Percentiles rank a stretch among this genome's conserved stretches.
These are phyloP conservation scores for Diaporthe sp. DNA, from an alignment of 2,329 filamentous ascomycete species.

Conservation along the genomic window DNA sequence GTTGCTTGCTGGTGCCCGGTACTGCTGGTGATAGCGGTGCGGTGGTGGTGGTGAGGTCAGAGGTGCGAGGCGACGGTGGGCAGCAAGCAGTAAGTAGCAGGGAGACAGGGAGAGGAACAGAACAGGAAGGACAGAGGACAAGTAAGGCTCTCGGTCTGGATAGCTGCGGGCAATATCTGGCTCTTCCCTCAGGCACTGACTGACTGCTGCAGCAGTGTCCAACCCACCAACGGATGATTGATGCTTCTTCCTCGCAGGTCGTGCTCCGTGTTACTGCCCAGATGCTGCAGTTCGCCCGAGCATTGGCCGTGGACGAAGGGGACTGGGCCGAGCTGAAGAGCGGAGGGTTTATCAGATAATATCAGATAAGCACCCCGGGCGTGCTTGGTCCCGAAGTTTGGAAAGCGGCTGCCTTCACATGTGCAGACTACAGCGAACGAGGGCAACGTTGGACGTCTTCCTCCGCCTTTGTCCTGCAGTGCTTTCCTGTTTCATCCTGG, in stretches of 20 bases:
- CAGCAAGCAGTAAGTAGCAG: neutral
- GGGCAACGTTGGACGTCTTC: constrained; percentile 1
- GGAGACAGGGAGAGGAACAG: constrained; percentile 11
- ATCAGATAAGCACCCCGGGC: constrained; percentile 24
- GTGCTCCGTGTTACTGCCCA: constrained; percentile 28
- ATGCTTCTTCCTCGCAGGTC: constrained; percentile 31
- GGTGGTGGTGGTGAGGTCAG: neutral
- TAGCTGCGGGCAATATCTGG: constrained; percentile 18
- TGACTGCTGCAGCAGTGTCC: constrained; percentile 23
- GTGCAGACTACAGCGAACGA: neutral
- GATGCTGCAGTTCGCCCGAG: constrained; percentile 25
- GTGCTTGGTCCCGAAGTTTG: neutral
- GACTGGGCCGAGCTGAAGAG: neutral
- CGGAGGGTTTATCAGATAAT: constrained; percentile 33
- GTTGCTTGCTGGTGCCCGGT: neutral
- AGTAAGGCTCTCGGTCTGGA: constrained; percentile 9
- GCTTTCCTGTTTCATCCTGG: constrained; percentile 13
- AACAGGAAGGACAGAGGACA: constrained; percentile 13
- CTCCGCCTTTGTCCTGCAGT: constrained; percentile 4
- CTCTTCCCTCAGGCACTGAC: constrained; percentile 13
- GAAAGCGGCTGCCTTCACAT: constrained; percentile 12
- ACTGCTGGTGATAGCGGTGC: neutral
- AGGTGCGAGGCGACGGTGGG: constrained; percentile 8
- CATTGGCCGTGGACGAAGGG: constrained; percentile 16
- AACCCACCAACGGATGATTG: constrained; percentile 28